Evolutionary conservation across 1,139 yeast species (phyloP), one percentile per base, ranked within the genome.

Genomic region (Candida neerlandica): DNA sequence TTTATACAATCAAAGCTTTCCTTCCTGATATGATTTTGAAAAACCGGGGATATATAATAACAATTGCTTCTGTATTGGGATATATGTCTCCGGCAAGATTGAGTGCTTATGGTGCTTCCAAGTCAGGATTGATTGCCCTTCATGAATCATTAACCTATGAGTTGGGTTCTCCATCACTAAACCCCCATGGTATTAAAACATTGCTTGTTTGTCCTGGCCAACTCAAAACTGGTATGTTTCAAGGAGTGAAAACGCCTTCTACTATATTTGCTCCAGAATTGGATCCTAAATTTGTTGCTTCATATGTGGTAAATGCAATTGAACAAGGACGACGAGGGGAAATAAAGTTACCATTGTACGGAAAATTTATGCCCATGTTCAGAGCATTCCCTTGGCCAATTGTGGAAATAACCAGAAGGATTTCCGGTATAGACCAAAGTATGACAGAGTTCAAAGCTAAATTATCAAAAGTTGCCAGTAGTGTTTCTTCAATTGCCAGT

Each of bases 161-260:
- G 62, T 63, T 89, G 35, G 85, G 85, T 0, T 72, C 80, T 0
- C 85, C 85, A 0, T 67, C 78, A 4, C 55, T 75, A 37, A 70
- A 67, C 48, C 64, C 68, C 0, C 67, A 69, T 5, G 89, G 89
- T 1, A 79, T 91, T 18, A 85, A 84, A 57, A 86, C 96, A 0
- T 68, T 92, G 48, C 71, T 92, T 39, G 77, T 92, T 0, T 85
- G 95, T 59, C 96, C 97, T 0, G 98, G 99, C 0, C 97, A 92
- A 62, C 65, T 92, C 52, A 78, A 75, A 48, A 89, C 97, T 0
- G 61, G 66, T 5, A 79, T 92, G 89, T 92, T 92, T 63, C 71
- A 69, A 30, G 83, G 85, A 2, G 87, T 92, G 5, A 57, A 65
- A 27, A 86, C 96, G 0, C 97, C 97, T 0, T 84, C 89, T 4